These are phyloP conservation scores for Onygenales sp. DNA, from an alignment of 2,329 filamentous ascomycete genomes.

Conservation along the genomic window DNA sequence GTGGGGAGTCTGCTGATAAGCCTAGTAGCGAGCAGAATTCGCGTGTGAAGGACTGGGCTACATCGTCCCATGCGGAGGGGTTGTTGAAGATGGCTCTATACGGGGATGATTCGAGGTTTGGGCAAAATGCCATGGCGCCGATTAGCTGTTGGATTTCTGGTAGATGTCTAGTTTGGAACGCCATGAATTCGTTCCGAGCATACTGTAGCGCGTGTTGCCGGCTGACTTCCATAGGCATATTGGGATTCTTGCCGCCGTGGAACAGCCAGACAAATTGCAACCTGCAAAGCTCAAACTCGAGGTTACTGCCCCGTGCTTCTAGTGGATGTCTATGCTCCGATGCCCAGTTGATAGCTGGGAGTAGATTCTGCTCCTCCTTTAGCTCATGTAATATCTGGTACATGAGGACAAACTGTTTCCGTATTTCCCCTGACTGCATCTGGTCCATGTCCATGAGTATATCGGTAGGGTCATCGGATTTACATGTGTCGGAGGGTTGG, in stretches of 20 bases:
- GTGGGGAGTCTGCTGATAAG: constrained; percentile 79
- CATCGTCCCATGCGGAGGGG: constrained; percentile 67
- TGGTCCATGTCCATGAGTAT: constrained; percentile 44
- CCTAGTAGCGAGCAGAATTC: constrained; percentile 92
- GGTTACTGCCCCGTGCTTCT: constrained; percentile 75
- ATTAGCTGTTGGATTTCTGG: constrained; percentile 73
- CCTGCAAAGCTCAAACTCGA: constrained; percentile 89
- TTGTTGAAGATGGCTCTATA: constrained; percentile 73
- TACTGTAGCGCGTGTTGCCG: constrained; percentile 58
- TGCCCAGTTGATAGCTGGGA: constrained; percentile 83
- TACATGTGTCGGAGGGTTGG: constrained; percentile 19
- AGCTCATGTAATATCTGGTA: constrained; percentile 78
- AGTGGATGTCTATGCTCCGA: constrained; percentile 58
- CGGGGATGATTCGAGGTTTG: constrained; percentile 66
- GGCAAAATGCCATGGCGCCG: constrained; percentile 67
- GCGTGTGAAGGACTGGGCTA: constrained; percentile 76
- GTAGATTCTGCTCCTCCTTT: constrained; percentile 59
- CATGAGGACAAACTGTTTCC: constrained; percentile 77
- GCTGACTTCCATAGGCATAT: constrained; percentile 11
- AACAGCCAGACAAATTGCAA: constrained; percentile 88
- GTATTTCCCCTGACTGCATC: constrained; percentile 58
- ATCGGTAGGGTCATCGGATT: constrained; percentile 29
- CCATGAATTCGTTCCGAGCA: constrained; percentile 61
- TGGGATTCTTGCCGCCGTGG: constrained; percentile 43
- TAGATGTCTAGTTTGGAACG: constrained; percentile 65